Conservation (phyloP, 495 filamentous ascomycete species). For the Trichoderma asperelloides region DNA sequence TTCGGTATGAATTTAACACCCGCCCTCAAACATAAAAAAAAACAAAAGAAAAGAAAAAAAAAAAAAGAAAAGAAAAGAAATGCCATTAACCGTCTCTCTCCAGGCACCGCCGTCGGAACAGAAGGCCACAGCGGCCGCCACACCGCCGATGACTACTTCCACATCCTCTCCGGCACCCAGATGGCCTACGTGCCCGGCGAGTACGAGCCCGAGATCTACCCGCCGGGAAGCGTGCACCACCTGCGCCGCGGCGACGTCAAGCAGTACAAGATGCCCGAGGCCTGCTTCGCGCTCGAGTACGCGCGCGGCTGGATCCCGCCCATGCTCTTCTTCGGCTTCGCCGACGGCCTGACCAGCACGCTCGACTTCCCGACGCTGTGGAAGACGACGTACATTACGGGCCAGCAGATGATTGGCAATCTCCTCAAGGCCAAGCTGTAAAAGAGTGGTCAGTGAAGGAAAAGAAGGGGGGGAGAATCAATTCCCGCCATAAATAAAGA, state of each 20-base stretch:
- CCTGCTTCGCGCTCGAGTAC: conserved; percentile 82
- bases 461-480: no score
- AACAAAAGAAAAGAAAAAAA: background rate
- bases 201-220: conserved; percentile 66
- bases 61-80: background rate
- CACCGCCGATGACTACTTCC: conserved; percentile 88
- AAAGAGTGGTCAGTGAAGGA: background rate
- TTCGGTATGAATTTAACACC: conserved; percentile 48
- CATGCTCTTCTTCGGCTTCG: conserved; percentile 81
- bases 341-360: conserved; percentile 66
- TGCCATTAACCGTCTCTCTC: no score
- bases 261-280: conserved; percentile 75
- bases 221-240: conserved; percentile 67
- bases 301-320: conserved; percentile 84
- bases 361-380: conserved; percentile 72
- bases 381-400: conserved; percentile 63
- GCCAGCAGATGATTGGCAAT: conserved; percentile 62
- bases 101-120: conserved; percentile 68
- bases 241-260: conserved; percentile 65
- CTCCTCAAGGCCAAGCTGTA: conserved; percentile 62
- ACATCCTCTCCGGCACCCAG: conserved; percentile 72
- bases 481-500: no score
- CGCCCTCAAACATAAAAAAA: background rate
- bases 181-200: conserved; percentile 60
- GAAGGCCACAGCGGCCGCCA: conserved; percentile 82